Conservation (phyloP, 164 flowering plant species). For the Tetrastigma voinierianum region DNA sequence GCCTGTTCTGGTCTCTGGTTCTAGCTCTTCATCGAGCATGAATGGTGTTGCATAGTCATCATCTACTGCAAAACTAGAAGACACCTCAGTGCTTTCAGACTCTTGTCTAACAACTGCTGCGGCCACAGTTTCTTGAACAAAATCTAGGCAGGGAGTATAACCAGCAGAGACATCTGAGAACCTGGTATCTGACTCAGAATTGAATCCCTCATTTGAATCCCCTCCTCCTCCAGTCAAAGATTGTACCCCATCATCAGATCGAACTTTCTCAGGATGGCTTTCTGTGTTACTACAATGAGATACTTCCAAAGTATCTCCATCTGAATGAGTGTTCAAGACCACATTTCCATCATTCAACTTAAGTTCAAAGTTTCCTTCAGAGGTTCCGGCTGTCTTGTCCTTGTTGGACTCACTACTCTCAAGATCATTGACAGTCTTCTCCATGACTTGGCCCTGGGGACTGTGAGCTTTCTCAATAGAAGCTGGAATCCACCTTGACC, state of each 20-base stretch:
- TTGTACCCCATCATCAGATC: conserved; percentile 16
- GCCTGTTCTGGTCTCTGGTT: conserved; percentile 50
- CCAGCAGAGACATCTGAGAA: conserved; percentile 8
- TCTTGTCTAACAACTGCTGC: conserved; percentile 12
- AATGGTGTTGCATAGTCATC: conserved; percentile 67
- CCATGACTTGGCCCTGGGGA: conserved; percentile 22
- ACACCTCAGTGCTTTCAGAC: conserved; percentile 13
- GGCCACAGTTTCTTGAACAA: conserved; percentile 20
- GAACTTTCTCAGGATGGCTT: conserved; percentile 12
- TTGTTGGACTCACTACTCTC: conserved; percentile 11
- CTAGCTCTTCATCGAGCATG: conserved; percentile 91
- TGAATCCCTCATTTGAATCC: conserved; percentile 7
- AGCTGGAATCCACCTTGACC: conserved; percentile 72
- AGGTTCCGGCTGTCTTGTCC: conserved; percentile 4
- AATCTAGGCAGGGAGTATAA: conserved; percentile 4
- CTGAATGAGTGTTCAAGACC: conserved; percentile 11
- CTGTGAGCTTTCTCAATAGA: conserved; percentile 19
- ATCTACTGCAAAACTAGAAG: conserved; percentile 16
- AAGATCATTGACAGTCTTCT: conserved; percentile 8
- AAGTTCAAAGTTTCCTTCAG: conserved; percentile 13
- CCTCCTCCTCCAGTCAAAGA: conserved; percentile 11
- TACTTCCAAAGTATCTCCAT: conserved; percentile 11
- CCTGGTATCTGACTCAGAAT: conserved; percentile 12
- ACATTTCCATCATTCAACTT: conserved; percentile 9
- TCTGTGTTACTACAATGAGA: conserved; percentile 10